Evolutionary conservation across 495 filamentous ascomycete genomes (phyloP), one percentile per base, ranked within the genome.

Genomic region (Neurospora terricola): DNA sequence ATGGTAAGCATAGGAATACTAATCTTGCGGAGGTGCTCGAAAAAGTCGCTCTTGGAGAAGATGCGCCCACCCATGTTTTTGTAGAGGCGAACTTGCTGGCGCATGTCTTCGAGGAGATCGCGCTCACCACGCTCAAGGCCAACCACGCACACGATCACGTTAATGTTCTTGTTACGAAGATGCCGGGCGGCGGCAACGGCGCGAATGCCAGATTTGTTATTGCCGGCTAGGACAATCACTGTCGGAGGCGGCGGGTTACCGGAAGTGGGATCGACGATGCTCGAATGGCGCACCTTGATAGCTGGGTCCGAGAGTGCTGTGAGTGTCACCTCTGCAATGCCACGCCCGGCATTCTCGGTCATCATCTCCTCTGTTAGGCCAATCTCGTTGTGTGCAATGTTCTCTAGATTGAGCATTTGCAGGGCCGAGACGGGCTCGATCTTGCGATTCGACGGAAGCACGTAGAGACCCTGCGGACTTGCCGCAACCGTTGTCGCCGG

Each of bases 331-430:
- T 96, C 91, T 1, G 93, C 93, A 76, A 99, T 93, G 62, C 93
- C 91, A 23, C 94, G 88, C 11, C 92, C 94, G 0, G 94, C 92
- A 78, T 95, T 97, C 78, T 98, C 96, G 0, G 93, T 90, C 81
- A 98, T 91, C 77, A 98, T 90, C 70, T 96, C 92, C 78, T 95
- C 92, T 0, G 91, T 91, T 59, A 99, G 83, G 5, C 93, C 93
- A 73, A 96, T 89, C 73, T 97, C 93, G 34, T 89, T 87, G 48
- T 92, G 89, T 0, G 94, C 93, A 70, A 94, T 90, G 75, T 94
- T 93, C 81, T 99, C 96, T 34, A 98, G 87, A 74, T 95, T 94
- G 39, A 95, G 88, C 84, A 96, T 94, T 77, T 95, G 93, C 39
- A 94, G 81, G 21, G 94, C 92, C 70, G 90, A 92, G 72, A 98